Conservation (phyloP, 139 green algal species). For the Limnomonas spitsbergensis region DNA sequence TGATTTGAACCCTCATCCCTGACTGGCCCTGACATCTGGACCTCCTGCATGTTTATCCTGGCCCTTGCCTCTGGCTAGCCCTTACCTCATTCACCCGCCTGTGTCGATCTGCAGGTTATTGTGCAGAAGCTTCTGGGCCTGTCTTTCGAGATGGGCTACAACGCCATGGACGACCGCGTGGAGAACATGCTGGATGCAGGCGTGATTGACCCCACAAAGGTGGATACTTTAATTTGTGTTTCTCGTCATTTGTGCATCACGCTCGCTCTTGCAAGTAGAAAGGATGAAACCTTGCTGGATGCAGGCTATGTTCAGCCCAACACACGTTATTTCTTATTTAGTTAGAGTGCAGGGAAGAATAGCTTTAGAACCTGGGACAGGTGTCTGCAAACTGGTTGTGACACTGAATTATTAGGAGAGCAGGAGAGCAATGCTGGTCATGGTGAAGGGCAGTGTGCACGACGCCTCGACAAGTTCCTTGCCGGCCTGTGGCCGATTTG, state of each 20-base stretch:
- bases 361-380: not conserved
- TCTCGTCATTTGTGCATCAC: not conserved
- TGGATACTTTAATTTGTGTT: conserved; percentile 29
- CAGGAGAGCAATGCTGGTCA: no score
- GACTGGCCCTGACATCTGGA: not conserved
- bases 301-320: not conserved
- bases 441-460: no score
- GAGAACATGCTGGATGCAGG: conserved; percentile 81
- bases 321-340: not conserved
- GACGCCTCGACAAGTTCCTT: no score
- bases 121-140: conserved; percentile 69
- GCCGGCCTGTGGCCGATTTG: no score
- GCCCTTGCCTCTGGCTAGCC: not conserved
- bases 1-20: not conserved
- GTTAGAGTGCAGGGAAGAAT: no score
- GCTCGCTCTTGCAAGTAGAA: not conserved
- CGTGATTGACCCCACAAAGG: conserved; percentile 96
- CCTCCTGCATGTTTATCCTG: no score
- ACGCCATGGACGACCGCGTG: conserved; percentile 62
- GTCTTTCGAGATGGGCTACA: conserved; percentile 87
- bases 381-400: no score
- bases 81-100: no score
- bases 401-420: no score
- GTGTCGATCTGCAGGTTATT: no score
- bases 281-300: not conserved